Evolutionary conservation across 129 eudicot species (phyloP), one percentile per base, ranked within the genome.

Genomic region (Calendula officinalis): DNA sequence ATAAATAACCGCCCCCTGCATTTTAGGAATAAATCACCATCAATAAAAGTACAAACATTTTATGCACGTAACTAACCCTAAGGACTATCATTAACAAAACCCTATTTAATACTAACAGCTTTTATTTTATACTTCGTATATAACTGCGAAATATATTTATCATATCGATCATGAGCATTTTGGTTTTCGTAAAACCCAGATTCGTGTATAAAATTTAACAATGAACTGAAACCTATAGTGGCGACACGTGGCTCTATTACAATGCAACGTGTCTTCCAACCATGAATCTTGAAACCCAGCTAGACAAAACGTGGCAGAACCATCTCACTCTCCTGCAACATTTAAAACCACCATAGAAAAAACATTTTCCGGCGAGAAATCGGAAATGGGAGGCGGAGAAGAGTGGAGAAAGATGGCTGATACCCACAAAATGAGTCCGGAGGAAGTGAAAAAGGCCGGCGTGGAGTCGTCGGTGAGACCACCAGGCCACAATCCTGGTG

Each of bases 361-460:
- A 17, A 1, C n/a, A n/a, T 38, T 22, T 14, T 35, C 75, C 67
- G 43, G 41, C 51, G 61, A 70, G 35, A 47, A 33, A 3, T 60
- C 30, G 34, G 22, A 49, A 2, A 61, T 61, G 69, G 76, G 57
- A 11, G 63, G 37, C 14, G 60, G 52, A 62, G 84, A 73, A 73
- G 89, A 80, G 4, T 84, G 88, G 88, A 81, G 84, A 38, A 81
- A 84, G 27, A 87, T 6, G 50, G 91, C 91, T 4, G 95, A 87
- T 9, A 84, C 84, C 2, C 81, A 71, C 80, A 84, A 87, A 67
- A 87, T 84, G 88, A 84, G 81, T 37, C 80, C 95, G 3, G 88
- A 87, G n/a, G 85, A 84, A 39, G 84, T 84, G 41, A 81, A 74
- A n/a, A 82, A 55, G 5, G 51, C 80, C 0, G 95, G 95, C 3